Percentiles rank a stretch among this genome's conserved stretches.
phyloP scores from a whole-genome alignment of 495 filamentous ascomycete genomes.

The Talaromyces trachyspermus region DNA sequence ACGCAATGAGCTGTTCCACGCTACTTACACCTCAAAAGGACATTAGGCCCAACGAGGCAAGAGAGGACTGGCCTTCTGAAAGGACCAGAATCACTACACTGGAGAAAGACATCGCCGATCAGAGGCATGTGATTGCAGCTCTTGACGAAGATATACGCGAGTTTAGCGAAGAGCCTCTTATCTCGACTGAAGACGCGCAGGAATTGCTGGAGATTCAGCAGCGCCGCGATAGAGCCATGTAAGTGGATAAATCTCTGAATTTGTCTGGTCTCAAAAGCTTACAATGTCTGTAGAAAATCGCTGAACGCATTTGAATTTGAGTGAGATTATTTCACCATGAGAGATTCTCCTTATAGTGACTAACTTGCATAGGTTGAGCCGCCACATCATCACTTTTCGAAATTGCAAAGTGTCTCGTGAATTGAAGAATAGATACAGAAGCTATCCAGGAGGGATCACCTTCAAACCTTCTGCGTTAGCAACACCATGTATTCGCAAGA shows the following conservation, averaged over 20 bases:
- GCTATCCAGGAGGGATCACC: neutral
- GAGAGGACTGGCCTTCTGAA: neutral
- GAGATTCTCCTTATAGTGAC: neutral
- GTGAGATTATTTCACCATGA: neutral
- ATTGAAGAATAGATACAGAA: neutral
- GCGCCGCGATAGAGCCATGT: neutral
- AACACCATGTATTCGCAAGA: conserved; percentile 21
- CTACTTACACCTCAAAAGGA: conserved; percentile 1
- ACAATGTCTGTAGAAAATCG: neutral
- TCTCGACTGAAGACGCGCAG: conserved; percentile 1
- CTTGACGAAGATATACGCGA: neutral
- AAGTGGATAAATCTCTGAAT: neutral
- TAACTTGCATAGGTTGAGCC: conserved; percentile 2
- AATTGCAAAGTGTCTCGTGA: neutral
- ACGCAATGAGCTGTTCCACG: neutral
- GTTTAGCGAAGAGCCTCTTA: neutral
- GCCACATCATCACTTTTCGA: neutral
- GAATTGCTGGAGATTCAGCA: neutral
- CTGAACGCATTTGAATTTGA: neutral
- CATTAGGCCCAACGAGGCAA: conserved; percentile 4
- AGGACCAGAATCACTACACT: neutral
- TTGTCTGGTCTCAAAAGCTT: neutral
- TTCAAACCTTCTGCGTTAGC: conserved; percentile 27
- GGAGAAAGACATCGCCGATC: neutral
- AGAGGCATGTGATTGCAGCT: neutral